Conservation (phyloP, 2,329 filamentous ascomycete genomes). For the Cytospora leucostoma region DNA sequence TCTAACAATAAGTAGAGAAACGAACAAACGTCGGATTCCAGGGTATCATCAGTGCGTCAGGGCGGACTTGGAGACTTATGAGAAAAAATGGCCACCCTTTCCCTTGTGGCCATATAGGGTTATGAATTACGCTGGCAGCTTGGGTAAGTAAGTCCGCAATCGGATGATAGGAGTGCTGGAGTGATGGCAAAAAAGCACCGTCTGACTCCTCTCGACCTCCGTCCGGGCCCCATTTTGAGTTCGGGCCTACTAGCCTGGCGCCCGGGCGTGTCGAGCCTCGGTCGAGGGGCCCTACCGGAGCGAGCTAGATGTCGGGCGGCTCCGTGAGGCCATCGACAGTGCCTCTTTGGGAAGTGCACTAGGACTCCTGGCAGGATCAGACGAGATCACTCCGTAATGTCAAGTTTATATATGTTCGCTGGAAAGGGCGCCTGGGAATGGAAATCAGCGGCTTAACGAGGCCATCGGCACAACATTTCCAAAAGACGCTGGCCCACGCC, state of each 20-base stretch:
- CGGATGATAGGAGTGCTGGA: conserved; percentile 8
- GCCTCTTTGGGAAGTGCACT: conserved; percentile 9
- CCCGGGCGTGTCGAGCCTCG: conserved; percentile 2
- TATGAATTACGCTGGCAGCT: conserved; percentile 9
- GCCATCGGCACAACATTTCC: background rate
- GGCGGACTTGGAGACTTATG: conserved; percentile 1
- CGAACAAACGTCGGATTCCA: conserved; percentile 5
- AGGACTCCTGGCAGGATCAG: background rate
- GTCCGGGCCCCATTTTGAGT: conserved; percentile 12
- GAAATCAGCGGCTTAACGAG: conserved; percentile 20
- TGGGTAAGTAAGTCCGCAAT: conserved; percentile 13
- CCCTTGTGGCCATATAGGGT: conserved; percentile 8
- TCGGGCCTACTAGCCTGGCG: conserved; percentile 10
- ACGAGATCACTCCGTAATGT: background rate
- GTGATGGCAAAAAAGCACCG: conserved; percentile 15
- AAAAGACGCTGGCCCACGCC: conserved; percentile 1
- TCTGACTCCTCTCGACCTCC: conserved; percentile 15
- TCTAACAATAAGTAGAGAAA: background rate
- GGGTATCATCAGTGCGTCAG: conserved; percentile 5
- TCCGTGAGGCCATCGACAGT: conserved; percentile 21
- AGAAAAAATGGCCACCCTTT: conserved; percentile 1
- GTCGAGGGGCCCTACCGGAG: background rate
- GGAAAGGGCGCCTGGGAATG: background rate
- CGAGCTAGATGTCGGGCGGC: conserved; percentile 3
- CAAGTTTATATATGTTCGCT: conserved; percentile 1